Evolutionary conservation across 495 filamentous ascomycete genomes (phyloP).

Genomic region (Terfezia claveryi): DNA sequence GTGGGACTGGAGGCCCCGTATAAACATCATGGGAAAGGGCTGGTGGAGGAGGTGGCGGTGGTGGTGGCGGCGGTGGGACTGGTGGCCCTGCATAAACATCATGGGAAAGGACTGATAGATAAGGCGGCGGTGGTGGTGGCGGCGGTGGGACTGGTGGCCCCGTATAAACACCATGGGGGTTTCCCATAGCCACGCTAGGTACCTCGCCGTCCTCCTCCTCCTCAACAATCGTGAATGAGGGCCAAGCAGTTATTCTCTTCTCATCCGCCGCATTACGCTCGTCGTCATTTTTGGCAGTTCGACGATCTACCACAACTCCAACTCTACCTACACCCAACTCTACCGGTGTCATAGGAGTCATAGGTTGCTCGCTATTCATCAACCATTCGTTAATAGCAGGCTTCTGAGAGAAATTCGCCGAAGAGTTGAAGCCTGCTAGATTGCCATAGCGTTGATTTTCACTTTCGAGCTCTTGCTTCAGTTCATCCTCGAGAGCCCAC

Average conservation of each 20-base stretch:
- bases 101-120: no score
- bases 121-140: no score
- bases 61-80: no score
- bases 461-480: neutral
- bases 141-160: no score
- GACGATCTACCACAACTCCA: neutral
- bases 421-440: neutral
- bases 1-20: no score
- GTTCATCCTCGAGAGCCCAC: neutral
- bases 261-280: neutral
- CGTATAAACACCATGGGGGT: no score
- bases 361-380: neutral
- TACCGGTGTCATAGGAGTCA: neutral
- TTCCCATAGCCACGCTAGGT: neutral
- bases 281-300: neutral
- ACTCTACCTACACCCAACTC: neutral
- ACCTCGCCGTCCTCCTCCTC: neutral
- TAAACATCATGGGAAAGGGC: no score
- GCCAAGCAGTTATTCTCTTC: neutral
- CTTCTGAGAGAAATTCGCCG: neutral
- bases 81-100: no score
- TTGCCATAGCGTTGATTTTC: neutral
- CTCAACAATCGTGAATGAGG: neutral
- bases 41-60: no score
- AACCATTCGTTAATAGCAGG: neutral